Base-by-base conservation (phyloP, 2,329 filamentous ascomycete genomes). In the Penicillium rolfsii region DNA sequence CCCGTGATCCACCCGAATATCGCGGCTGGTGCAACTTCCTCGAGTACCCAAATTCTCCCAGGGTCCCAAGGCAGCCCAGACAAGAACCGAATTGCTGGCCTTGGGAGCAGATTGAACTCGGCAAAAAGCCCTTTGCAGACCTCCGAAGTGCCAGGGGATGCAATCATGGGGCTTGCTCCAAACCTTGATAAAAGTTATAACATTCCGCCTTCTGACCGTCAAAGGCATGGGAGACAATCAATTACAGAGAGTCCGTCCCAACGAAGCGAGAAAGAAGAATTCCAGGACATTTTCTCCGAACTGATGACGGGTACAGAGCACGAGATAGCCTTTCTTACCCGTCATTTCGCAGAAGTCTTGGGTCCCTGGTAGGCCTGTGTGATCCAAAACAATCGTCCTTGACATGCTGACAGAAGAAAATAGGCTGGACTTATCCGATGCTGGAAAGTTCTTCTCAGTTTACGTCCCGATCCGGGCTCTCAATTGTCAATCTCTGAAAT, bases 381-480 rank as follows among this genome's bases (percentile, higher is more conserved):
- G 19, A 22, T 22, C 19, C 19, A 22, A 22, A 22, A 1, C 19
- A 22, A 22, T 22, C 19, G 19, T 22, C 19, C 19, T 22, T 22
- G 19, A 22, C 19, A 22, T 22, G 19, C 19, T 22, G 19, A 22
- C 19, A 22, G 19, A 22, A 22, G 19, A 11, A 2, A 40, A 2
- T 46, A 76, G 74, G 71, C 64, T 78, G 54, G 77, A 79, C 56
- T 64, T 78, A n/a, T 77, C 77, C 3, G 77, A 79, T 50, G 67
- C 73, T 4, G 68, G 64, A n/a, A 78, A 71, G 12, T 79, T 78
- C 59, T 79, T 79, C 52, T 68, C 71, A 0, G 70, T 73, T 8
- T 74, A 74, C 55, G 74, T 74, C 35, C 76, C 77, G 0, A 71
- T 78, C 45, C 73, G 77, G 35, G 75, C 75, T 5, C 70, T 76